Percentiles rank a stretch among this genome's conserved stretches.
Conservation (phyloP, 345 rosid genomes). For the Lenwebbia sp. region DNA sequence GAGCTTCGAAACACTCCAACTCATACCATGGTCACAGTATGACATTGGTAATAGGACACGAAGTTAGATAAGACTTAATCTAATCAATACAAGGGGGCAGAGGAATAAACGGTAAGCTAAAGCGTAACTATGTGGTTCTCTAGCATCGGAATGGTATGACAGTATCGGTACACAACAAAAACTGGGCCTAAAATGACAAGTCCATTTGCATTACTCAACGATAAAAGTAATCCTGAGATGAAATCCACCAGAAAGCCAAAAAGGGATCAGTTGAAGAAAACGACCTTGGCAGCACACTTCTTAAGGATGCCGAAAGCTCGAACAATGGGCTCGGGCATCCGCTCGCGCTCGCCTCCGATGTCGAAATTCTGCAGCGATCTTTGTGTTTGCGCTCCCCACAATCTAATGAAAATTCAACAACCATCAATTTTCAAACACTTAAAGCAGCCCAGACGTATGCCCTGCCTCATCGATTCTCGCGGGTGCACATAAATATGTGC, state of each 20-base stretch:
- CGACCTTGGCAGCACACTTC: slow-evolving; percentile 93
- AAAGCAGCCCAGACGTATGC: neutral
- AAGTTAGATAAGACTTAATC: neutral
- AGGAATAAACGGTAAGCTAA: neutral
- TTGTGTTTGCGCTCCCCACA: slow-evolving; percentile 99
- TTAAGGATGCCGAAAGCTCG: slow-evolving; percentile 92
- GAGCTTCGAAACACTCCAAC: neutral
- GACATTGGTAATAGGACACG: neutral
- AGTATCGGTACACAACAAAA: neutral
- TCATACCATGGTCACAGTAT: neutral
- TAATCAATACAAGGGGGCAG: neutral
- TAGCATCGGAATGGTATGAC: neutral
- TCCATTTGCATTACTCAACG: neutral
- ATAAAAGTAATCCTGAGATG: neutral
- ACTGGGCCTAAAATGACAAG: neutral
- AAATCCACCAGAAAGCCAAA: neutral
- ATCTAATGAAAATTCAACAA: slow-evolving; percentile 10
- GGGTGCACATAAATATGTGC: neutral
- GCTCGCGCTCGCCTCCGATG: slow-evolving; percentile 86
- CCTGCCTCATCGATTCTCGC: neutral
- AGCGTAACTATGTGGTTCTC: neutral
- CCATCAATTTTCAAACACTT: neutral
- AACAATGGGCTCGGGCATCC: slow-evolving; percentile 91
- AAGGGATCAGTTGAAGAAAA: neutral
- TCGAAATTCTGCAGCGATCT: slow-evolving; percentile 92